Conservation (phyloP, 2,329 filamentous ascomycete species). For the Xylaria hypoxylon region DNA sequence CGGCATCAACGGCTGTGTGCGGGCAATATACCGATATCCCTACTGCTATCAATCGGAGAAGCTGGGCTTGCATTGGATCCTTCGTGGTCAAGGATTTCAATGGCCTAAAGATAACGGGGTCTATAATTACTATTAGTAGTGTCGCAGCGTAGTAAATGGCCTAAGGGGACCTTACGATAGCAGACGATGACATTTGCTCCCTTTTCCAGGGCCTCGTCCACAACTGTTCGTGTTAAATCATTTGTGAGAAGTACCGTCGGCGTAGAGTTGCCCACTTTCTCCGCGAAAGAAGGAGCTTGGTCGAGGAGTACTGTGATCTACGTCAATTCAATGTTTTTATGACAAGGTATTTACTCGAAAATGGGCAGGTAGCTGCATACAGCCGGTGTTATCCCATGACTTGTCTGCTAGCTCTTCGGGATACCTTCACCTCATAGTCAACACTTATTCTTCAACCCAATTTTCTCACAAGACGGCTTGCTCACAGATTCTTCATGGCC, state of each 20-base stretch:
- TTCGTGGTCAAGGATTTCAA: constrained; percentile 87
- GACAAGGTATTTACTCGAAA: neutral
- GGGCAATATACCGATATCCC: constrained; percentile 96
- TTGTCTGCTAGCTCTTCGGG: constrained; percentile 89
- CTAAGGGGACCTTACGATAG: constrained; percentile 72
- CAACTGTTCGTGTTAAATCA: constrained; percentile 89
- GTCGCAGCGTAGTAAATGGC: neutral
- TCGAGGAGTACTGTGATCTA: constrained; percentile 63
- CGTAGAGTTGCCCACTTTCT: constrained; percentile 53
- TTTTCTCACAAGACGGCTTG: constrained; percentile 35
- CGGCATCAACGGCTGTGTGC: constrained; percentile 93
- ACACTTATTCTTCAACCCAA: neutral
- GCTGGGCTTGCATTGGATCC: constrained; percentile 86
- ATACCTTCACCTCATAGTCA: constrained; percentile 67
- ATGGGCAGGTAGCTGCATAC: constrained; percentile 49
- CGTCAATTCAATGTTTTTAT: constrained; percentile 3
- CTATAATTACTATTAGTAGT: constrained; percentile 57
- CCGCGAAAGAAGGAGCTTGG: constrained; percentile 65
- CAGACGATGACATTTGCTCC: constrained; percentile 84
- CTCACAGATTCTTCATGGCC: constrained; percentile 83
- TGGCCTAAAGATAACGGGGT: constrained; percentile 95
- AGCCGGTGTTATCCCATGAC: constrained; percentile 95
- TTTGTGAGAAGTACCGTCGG: constrained; percentile 73
- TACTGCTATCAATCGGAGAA: constrained; percentile 83
- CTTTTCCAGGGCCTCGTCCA: constrained; percentile 85